phyloP scores from a whole-genome alignment of 129 eudicot species.

The Sambucus nigra region DNA sequence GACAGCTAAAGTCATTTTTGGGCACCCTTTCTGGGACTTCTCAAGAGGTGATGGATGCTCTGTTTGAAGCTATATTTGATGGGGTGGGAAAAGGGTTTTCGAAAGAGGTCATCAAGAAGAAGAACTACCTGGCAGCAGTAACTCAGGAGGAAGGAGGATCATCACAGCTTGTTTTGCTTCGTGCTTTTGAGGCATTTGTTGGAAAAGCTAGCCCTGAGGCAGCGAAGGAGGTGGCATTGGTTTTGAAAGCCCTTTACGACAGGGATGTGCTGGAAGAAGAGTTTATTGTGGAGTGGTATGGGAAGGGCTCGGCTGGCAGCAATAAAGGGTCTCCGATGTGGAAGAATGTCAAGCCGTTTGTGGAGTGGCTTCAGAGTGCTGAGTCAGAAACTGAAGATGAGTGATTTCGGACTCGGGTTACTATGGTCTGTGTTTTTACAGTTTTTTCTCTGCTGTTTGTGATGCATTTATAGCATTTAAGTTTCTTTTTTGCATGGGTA shows the following conservation, averaged over 20 bases:
- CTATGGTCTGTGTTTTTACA: neutral
- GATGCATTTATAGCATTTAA: neutral
- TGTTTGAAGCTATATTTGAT: slow-evolving; percentile 41
- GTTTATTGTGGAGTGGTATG: slow-evolving; percentile 42
- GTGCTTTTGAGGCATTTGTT: slow-evolving; percentile 42
- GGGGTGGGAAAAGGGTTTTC: slow-evolving; percentile 48
- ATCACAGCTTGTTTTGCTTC: slow-evolving; percentile 34
- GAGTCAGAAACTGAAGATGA: slow-evolving; percentile 63
- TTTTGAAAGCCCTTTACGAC: slow-evolving; percentile 47
- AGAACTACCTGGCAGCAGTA: slow-evolving; percentile 29
- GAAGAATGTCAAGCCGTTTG: slow-evolving; percentile 61
- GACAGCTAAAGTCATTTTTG: slow-evolving; percentile 22
- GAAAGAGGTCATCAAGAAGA: slow-evolving; percentile 39
- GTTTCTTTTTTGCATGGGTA: neutral
- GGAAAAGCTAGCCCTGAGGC: slow-evolving; percentile 39
- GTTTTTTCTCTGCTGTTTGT: neutral
- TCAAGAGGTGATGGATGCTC: slow-evolving; percentile 32
- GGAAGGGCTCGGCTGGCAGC: slow-evolving; percentile 28
- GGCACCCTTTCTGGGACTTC: slow-evolving; percentile 28
- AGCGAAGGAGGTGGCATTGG: slow-evolving; percentile 50
- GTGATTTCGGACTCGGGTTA: slow-evolving; percentile 9
- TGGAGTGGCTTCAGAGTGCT: slow-evolving; percentile 67
- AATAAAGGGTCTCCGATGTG: slow-evolving; percentile 30
- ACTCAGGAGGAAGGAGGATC: slow-evolving; percentile 29
- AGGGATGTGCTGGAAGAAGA: slow-evolving; percentile 51